Evolutionary conservation across 345 rosid genomes (phyloP).

Genomic region (Luvunga scandens): DNA sequence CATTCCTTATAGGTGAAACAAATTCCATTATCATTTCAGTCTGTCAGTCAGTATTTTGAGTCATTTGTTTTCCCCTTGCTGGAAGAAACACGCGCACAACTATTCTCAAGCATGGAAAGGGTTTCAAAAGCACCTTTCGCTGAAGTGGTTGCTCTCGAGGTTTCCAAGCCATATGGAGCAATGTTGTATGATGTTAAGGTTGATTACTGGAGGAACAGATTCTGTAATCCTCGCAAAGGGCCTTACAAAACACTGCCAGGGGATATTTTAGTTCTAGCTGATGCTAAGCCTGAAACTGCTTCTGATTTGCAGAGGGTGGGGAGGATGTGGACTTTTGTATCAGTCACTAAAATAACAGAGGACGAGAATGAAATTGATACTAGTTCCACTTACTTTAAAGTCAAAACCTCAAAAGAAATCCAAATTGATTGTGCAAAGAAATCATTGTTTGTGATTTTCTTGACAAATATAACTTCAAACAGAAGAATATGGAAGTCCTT

Average conservation of each 20-base stretch:
- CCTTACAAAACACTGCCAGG: not conserved
- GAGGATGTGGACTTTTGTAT: not conserved
- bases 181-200: not conserved
- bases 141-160: not conserved
- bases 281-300: not conserved
- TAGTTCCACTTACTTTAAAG: not conserved
- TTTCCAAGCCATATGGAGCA: not conserved
- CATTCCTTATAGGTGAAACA: not conserved
- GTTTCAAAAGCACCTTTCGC: not conserved
- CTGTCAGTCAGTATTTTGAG: not conserved
- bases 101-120: not conserved
- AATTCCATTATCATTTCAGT: not conserved
- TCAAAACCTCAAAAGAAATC: not conserved
- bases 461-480: not conserved
- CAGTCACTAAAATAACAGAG: not conserved
- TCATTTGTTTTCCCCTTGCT: not conserved
- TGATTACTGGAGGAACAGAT: not conserved
- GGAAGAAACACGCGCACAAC: not conserved
- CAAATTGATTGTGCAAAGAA: not conserved
- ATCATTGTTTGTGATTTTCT: not conserved
- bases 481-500: not conserved
- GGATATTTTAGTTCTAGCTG: not conserved
- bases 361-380: not conserved
- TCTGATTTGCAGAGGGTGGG: not conserved
- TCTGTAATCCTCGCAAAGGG: not conserved